These are phyloP conservation scores for Pseudophaeomoniella oleicola DNA, from an alignment of 2,329 filamentous ascomycete genomes.

Conservation along the genomic window DNA sequence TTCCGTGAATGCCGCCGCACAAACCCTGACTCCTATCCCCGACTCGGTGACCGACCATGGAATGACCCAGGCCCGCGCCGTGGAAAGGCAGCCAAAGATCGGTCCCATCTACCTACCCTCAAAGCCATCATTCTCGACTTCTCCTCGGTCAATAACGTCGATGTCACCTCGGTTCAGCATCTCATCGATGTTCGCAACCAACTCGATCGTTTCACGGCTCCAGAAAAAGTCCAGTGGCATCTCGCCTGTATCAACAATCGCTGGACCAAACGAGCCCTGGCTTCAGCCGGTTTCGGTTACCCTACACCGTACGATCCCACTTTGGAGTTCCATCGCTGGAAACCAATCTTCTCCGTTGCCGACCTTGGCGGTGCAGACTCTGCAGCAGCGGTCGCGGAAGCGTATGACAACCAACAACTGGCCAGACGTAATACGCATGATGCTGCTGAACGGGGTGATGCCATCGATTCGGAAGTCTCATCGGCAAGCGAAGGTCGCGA, in stretches of 20 bases:
- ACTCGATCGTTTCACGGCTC: constrained; percentile 69
- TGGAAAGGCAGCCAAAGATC: constrained; percentile 34
- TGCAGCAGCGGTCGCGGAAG: constrained; percentile 54
- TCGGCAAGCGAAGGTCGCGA: constrained; percentile 16
- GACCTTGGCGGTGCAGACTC: constrained; percentile 62
- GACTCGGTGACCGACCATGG: constrained; percentile 74
- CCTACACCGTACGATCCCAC: constrained; percentile 42
- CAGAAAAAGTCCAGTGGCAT: constrained; percentile 83
- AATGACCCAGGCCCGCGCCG: constrained; percentile 72
- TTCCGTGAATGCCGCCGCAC: constrained; percentile 62
- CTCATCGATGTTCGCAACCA: constrained; percentile 92
- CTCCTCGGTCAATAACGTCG: constrained; percentile 82
- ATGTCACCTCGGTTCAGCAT: constrained; percentile 82
- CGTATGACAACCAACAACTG: constrained; percentile 40
- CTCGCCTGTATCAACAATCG: constrained; percentile 86
- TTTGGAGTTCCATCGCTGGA: constrained; percentile 56
- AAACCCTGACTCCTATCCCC: constrained; percentile 49
- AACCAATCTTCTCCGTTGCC: constrained; percentile 87
- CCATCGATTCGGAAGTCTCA: constrained; percentile 11
- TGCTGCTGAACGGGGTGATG: constrained; percentile 12
- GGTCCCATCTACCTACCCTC: constrained; percentile 48
- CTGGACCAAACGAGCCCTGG: constrained; percentile 86
- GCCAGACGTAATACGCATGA: background rate
- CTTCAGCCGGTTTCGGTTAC: constrained; percentile 76
- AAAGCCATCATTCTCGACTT: constrained; percentile 92